Evolutionary conservation across 192 early-diverging fungal genomes (phyloP).

Genomic region (Coemansia sp.): DNA sequence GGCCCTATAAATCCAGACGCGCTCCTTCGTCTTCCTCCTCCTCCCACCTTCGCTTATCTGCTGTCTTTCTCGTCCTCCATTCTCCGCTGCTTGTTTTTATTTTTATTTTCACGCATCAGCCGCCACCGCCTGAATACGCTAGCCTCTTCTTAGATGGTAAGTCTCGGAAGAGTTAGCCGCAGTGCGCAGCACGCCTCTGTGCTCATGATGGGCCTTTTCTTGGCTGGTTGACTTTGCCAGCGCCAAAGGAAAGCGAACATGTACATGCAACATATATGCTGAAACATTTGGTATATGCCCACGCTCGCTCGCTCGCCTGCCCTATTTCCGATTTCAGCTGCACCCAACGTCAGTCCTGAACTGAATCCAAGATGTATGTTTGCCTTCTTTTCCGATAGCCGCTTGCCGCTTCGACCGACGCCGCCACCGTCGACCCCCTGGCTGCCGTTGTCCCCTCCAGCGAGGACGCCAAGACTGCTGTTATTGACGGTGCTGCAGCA

Average conservation of each 20-base stretch:
- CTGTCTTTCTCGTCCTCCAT: not conserved
- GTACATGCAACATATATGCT: not conserved
- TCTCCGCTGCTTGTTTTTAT: not conserved
- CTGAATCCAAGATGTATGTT: not conserved
- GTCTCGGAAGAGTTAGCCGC: not conserved
- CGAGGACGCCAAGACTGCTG: slow-evolving; percentile 5
- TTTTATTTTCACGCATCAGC: not conserved
- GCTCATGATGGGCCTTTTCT: not conserved
- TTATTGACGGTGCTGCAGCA: slow-evolving; percentile 1
- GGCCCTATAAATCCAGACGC: not conserved
- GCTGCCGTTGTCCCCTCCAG: not conserved
- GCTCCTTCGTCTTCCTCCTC: not conserved
- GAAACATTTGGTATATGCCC: not conserved
- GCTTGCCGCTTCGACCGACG: not conserved
- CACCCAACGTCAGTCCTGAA: not conserved
- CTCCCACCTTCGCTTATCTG: not conserved
- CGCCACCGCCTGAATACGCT: not conserved
- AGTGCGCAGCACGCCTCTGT: not conserved
- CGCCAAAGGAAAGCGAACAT: not conserved
- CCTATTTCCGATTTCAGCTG: not conserved
- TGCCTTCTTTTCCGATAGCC: not conserved
- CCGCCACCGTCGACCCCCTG: not conserved
- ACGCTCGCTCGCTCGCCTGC: not conserved
- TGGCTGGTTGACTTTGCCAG: not conserved
- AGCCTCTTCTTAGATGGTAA: slow-evolving; percentile 5